Percentiles rank a stretch among this genome's conserved stretches.
Conservation (phyloP, 2,329 filamentous ascomycete genomes). For the Arthrobotrys conoides region DNA sequence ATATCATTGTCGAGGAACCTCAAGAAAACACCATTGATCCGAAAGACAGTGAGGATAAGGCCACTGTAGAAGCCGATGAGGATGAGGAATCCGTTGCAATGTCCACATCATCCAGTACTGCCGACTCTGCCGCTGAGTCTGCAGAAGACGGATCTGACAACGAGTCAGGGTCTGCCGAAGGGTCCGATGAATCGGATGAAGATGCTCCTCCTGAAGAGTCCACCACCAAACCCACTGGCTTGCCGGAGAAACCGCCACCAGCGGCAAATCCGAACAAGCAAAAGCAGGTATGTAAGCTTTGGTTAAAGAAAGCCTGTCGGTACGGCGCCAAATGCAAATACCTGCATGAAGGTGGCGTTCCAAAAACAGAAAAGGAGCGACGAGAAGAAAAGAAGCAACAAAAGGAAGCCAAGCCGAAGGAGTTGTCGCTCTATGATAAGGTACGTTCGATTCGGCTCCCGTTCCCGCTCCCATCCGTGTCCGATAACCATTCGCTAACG, state of each 20-base stretch:
- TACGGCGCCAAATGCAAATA: conserved; percentile 59
- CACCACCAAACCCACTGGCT: conserved; percentile 45
- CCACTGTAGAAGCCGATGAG: conserved; percentile 38
- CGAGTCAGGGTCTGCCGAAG: conserved; percentile 40
- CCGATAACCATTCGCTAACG: conserved; percentile 23
- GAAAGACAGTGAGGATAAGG: conserved; percentile 21
- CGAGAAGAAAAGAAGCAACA: conserved; percentile 58
- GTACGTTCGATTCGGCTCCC: conserved; percentile 23
- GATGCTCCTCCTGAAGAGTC: conserved; percentile 56
- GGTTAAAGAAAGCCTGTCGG: conserved; percentile 58
- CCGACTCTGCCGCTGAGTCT: conserved; percentile 44
- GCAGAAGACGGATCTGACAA: conserved; percentile 48
- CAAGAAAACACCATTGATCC: conserved; percentile 4
- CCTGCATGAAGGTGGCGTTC: conserved; percentile 57
- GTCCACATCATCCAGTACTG: conserved; percentile 54
- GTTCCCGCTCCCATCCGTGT: not conserved
- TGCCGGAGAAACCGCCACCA: conserved; percentile 51
- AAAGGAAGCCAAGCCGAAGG: conserved; percentile 54
- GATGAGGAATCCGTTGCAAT: conserved; percentile 54
- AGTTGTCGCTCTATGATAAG: conserved; percentile 54
- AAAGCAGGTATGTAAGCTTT: conserved; percentile 57
- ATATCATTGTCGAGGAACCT: conserved; percentile 48
- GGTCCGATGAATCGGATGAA: conserved; percentile 52
- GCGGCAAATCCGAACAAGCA: conserved; percentile 49
- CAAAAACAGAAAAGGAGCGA: conserved; percentile 57